Percentiles rank a stretch among this genome's conserved stretches.
Conservation (phyloP, 148 eudicot species). For the Agrostemma githago region DNA sequence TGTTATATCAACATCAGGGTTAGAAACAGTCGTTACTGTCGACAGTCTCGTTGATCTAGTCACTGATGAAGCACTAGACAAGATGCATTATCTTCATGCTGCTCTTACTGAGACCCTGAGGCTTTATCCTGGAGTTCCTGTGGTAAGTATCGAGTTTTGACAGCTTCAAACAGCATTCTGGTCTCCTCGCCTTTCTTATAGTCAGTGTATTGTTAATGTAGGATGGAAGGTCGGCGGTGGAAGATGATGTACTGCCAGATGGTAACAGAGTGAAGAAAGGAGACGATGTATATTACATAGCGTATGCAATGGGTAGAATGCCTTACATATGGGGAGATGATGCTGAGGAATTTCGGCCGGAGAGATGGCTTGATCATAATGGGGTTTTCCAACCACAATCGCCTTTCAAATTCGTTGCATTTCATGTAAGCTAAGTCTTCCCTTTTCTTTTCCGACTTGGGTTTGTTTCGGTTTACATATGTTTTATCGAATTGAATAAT, state of each 20-base stretch:
- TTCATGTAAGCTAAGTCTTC: slow-evolving; percentile 41
- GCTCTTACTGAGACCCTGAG: slow-evolving; percentile 56
- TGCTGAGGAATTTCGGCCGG: slow-evolving; percentile 71
- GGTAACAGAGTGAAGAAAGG: slow-evolving; percentile 58
- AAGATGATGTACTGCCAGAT: slow-evolving; percentile 67
- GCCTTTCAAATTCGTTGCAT: slow-evolving; percentile 73
- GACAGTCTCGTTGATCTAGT: slow-evolving; percentile 31
- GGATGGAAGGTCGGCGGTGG: slow-evolving; percentile 63
- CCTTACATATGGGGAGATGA: slow-evolving; percentile 67
- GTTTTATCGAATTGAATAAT: background rate
- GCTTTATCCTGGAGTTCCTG: slow-evolving; percentile 57
- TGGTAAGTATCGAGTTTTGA: slow-evolving; percentile 31
- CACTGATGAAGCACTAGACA: slow-evolving; percentile 46
- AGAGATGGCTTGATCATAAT: slow-evolving; percentile 66
- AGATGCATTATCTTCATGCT: slow-evolving; percentile 63
- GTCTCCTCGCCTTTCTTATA: background rate
- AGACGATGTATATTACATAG: slow-evolving; percentile 48
- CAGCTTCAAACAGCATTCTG: too few species aligned
- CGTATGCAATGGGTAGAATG: slow-evolving; percentile 83
- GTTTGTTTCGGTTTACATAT: background rate
- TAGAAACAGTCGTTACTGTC: slow-evolving; percentile 19
- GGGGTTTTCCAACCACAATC: slow-evolving; percentile 72
- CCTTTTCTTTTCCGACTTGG: background rate
- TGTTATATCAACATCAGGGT: slow-evolving; percentile 4
- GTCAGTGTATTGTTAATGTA: slow-evolving; percentile 7